Evolutionary conservation across 805 yeast species (phyloP), one percentile per base, ranked within the genome.

Genomic region (Candida manassasensis): DNA sequence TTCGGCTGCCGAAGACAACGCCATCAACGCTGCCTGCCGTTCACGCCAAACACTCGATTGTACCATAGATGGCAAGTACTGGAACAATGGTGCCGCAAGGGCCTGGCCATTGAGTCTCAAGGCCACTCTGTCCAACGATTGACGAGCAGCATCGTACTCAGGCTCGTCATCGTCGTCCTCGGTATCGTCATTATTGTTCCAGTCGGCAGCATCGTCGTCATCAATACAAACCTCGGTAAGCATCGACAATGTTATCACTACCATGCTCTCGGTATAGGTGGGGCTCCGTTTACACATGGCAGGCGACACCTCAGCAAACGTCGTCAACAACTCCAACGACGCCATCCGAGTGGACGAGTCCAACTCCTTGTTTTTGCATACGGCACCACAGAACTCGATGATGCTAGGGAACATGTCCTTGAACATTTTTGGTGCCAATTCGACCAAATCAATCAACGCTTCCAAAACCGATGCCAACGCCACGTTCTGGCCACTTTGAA

Each of bases 21-120:
- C 97, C 97, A 93, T 93, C 37, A 93, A 65, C 2, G 97, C 95
- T 16, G 96, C 98, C 57, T 89, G 96, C 43, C 96, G 81, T 57
- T 88, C 95, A 57, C 95, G 81, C 98, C 98, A 93, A 41, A 77
- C 75, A 21, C 66, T 55, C 2, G 95, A 81, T 37, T 67, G 66
- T 14, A 86, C 61, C 96, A 93, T 85, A 38, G 75, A 77, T 13
- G 96, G 96, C 39, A 93, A 69, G 55, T 77, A 83, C 53, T 83
- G 84, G 66, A 93, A 93, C 38, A 93, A 67, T 12, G 95, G 94
- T 13, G 80, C 82, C 9, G 95, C 94, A 42, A 93, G 69, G 11
- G 81, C 72, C 52, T 79, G 81, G 31, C 97, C 97, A 25, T 84
- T 88, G 34, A 93, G 70, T 52, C 76, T 81, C 47, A 93, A 71